Base-by-base conservation (phyloP, 805 yeast genomes). In the Saccharomycopsis sp. region DNA sequence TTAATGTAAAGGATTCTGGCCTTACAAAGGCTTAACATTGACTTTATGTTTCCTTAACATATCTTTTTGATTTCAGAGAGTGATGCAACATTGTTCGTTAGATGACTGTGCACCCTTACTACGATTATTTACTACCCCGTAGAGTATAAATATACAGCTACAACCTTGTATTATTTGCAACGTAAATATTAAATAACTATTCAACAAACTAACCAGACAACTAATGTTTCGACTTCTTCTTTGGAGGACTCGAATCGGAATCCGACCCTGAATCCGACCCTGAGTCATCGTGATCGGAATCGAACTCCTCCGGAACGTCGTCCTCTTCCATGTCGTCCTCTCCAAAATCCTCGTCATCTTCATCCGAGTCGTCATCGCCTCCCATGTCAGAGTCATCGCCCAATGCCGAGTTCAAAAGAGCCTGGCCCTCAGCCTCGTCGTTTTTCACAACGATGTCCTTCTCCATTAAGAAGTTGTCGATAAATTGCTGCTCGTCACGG, bases 371-470 rank as follows among this genome's bases (percentile, higher is more conserved):
- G 25, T 59, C 58, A 19, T 49, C 55, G 19, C 41, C 61, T 17
- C 42, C 42, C 3, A 49, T 56, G 23, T 72, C 75, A 56, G 78
- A 85, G 58, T 79, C 89, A 38, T 78, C 80, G 49, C 82, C 88
- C 69, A 90, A 77, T 3, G 89, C 96, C 60, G 85, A 84, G 51
- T 86, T 87, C 68, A 91, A 74, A 76, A 88, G 79, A 54, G 85
- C 85, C 72, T 91, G 90, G 49, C 93, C 96, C 57, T 90, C 87
- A 65, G 85, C 89, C 63, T 91, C 92, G 68, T 93, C 98, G 69
- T 92, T 92, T 75, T 85, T 87, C 55, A 93, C 89, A 64, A 82
- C 78, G 61, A 94, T 74, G 58, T 87, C 87, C 78, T 89, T 91
- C 54, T 86, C 83, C 65, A 80, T 80, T 72, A 93, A 81, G 76